phyloP scores from a whole-genome alignment of 1,284 basidiomycete species.

The Moesziomyces sp. region DNA sequence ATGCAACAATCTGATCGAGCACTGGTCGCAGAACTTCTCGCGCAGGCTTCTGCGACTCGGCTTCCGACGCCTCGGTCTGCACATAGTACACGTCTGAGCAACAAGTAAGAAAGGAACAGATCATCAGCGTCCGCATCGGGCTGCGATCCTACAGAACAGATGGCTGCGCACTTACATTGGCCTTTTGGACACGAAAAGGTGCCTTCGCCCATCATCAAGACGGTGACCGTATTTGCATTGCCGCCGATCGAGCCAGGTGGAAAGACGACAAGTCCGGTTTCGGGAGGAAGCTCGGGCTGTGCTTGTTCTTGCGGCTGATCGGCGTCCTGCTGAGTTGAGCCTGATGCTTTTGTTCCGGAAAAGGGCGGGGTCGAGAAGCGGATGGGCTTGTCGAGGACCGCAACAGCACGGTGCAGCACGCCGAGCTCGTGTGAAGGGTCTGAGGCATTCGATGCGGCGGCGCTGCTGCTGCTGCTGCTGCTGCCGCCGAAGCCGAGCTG shows the following conservation, averaged over 20 bases:
- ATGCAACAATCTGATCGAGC: conserved; percentile 19
- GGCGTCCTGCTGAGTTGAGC: background rate
- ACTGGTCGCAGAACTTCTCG: conserved; percentile 20
- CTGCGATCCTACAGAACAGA: background rate
- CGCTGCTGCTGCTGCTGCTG: too few species aligned
- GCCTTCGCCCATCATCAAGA: conserved; percentile 78
- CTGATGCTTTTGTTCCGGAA: conserved; percentile 2
- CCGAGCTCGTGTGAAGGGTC: background rate
- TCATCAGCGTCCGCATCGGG: background rate
- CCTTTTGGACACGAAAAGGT: conserved; percentile 85
- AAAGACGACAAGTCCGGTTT: conserved; percentile 82
- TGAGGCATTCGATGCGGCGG: background rate
- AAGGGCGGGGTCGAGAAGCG: conserved; percentile 8
- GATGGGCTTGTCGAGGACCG: conserved; percentile 46
- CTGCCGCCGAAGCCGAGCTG: conserved; percentile 5
- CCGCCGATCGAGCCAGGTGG: conserved; percentile 73
- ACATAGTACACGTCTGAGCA: conserved; percentile 45
- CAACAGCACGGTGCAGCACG: conserved; percentile 21
- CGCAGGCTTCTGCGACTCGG: background rate
- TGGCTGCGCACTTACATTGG: conserved; percentile 37
- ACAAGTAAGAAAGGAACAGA: background rate
- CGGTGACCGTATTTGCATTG: conserved; percentile 72
- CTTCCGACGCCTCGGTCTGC: conserved; percentile 18
- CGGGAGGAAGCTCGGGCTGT: conserved; percentile 62
- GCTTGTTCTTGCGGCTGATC: background rate